These are phyloP conservation scores for Moniliella sp. DNA, from an alignment of 1,284 basidiomycete genomes.

Conservation along the genomic window DNA sequence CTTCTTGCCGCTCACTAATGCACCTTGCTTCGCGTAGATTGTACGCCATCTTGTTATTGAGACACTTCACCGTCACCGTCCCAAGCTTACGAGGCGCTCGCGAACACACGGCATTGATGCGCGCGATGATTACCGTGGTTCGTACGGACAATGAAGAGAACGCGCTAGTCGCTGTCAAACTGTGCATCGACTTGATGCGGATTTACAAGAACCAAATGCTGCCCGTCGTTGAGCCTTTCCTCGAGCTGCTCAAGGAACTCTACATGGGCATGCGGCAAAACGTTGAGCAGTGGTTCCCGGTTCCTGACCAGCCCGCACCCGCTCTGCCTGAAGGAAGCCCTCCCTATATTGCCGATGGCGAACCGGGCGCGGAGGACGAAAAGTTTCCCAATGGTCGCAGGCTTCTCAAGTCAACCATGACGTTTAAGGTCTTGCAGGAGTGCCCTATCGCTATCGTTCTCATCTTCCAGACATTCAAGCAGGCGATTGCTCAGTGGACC, in stretches of 20 bases:
- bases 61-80: no score
- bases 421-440: constrained; percentile 85
- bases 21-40: no score
- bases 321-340: background rate
- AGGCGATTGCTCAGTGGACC: constrained; percentile 48
- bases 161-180: constrained; percentile 72
- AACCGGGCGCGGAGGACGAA: no score
- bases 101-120: no score
- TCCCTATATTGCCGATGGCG: no score
- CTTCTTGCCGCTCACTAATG: no score
- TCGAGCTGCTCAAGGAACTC: constrained; percentile 51
- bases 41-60: no score
- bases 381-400: no score
- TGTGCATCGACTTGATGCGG: constrained; percentile 52
- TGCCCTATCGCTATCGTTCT: constrained; percentile 80
- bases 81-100: no score
- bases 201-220: constrained; percentile 42
- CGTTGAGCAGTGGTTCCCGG: background rate
- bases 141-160: constrained; percentile 91
- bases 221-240: constrained; percentile 57
- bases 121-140: constrained; percentile 53
- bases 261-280: constrained; percentile 36
- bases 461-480: constrained; percentile 58
- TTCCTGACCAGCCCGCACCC: background rate
- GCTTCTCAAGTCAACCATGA: constrained; percentile 35